Evolutionary conservation across 2,329 filamentous ascomycete species (phyloP).

Genomic region (Geosmithia flava): DNA sequence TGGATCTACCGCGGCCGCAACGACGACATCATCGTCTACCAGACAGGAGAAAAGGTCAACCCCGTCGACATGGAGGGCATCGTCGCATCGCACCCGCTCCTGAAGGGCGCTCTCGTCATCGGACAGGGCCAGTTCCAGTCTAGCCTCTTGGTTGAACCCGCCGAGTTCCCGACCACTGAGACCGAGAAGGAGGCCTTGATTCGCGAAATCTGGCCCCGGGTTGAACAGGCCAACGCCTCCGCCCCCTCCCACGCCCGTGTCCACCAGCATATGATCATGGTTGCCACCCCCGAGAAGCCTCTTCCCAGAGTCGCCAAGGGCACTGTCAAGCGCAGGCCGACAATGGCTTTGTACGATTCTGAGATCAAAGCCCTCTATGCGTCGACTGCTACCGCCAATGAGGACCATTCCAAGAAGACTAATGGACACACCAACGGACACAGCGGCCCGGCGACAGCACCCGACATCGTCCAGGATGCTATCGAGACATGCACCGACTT

Average conservation of each 20-base stretch:
- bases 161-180: slow-evolving; percentile 11
- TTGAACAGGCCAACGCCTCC: slow-evolving; percentile 27
- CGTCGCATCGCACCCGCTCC: slow-evolving; percentile 13
- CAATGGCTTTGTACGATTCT: slow-evolving; percentile 25
- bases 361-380: slow-evolving; percentile 30
- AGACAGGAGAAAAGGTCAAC: slow-evolving; percentile 28
- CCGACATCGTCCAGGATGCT: neutral
- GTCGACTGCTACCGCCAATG: neutral
- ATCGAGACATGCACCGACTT: slow-evolving; percentile 3
- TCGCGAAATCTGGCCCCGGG: slow-evolving; percentile 27
- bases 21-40: slow-evolving; percentile 28
- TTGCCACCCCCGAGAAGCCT: slow-evolving; percentile 26
- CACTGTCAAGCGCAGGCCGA: slow-evolving; percentile 26
- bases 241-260: slow-evolving; percentile 34
- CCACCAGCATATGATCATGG: slow-evolving; percentile 20
- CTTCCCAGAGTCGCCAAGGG: slow-evolving; percentile 32
- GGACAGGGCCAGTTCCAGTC: slow-evolving; percentile 15
- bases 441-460: neutral
- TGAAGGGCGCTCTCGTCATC: slow-evolving; percentile 18
- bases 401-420: neutral
- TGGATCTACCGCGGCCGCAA: slow-evolving; percentile 23
- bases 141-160: slow-evolving; percentile 26
- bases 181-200: slow-evolving; percentile 16
- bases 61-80: slow-evolving; percentile 21
- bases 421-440: neutral